phyloP scores from a whole-genome alignment of 1,139 yeast genomes.

The Kodamaea sp. region DNA sequence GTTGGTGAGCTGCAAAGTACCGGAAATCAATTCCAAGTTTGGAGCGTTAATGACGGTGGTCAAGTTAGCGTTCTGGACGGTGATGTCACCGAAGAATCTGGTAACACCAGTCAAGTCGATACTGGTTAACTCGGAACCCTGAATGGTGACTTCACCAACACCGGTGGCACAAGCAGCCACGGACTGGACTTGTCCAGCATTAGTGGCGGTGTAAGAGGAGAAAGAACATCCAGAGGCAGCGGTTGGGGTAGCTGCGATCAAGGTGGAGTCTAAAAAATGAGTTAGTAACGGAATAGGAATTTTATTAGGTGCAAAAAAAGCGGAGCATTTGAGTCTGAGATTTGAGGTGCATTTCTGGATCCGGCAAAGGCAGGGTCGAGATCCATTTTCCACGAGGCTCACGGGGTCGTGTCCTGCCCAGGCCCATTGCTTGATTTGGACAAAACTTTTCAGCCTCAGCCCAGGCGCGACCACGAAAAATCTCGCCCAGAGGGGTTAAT shows the following conservation, averaged over 20 bases:
- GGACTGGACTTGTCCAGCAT: constrained; percentile 74
- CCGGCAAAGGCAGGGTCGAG: too few relatives aligned
- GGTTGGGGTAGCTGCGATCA: constrained; percentile 51
- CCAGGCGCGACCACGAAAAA: too few relatives aligned
- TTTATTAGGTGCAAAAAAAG: too few relatives aligned
- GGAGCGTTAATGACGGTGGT: constrained; percentile 75
- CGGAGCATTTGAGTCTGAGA: too few relatives aligned
- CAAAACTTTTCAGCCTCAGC: too few relatives aligned
- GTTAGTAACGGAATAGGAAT: too few relatives aligned
- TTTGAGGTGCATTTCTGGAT: too few relatives aligned
- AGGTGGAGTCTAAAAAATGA: constrained; percentile 40
- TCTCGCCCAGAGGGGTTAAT: too few relatives aligned
- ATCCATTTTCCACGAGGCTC: too few relatives aligned
- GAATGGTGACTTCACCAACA: constrained; percentile 73
- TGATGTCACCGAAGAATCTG: constrained; percentile 75
- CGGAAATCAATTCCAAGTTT: constrained; percentile 71
- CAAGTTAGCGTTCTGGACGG: constrained; percentile 62
- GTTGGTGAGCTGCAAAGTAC: constrained; percentile 59
- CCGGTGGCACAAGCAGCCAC: constrained; percentile 77
- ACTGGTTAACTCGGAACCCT: constrained; percentile 57
- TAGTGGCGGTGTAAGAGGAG: constrained; percentile 63
- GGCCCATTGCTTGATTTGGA: too few relatives aligned
- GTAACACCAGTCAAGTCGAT: constrained; percentile 60
- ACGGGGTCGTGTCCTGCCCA: too few relatives aligned
- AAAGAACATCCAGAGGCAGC: constrained; percentile 60